Conservation (phyloP, 139 green algal genomes). For the Edaphochlamys debaryana region DNA sequence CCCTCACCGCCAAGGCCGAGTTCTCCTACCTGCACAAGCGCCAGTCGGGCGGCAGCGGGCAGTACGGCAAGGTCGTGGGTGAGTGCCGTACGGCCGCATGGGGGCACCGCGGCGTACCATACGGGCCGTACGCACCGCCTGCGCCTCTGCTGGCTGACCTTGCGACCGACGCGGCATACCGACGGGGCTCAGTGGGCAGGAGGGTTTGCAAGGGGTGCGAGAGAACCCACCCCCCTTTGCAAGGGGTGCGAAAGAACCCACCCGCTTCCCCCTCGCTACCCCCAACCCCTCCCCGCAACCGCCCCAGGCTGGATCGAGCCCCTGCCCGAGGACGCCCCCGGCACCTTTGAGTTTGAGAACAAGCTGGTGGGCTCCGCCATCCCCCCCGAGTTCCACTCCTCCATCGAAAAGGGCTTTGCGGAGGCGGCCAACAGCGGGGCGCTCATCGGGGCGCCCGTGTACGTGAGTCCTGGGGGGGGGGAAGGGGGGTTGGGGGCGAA, state of each 20-base stretch:
- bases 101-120: too few species aligned
- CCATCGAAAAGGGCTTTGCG: slow-evolving; percentile 93
- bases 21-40: slow-evolving; percentile 99
- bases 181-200: too few species aligned
- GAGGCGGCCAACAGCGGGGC: slow-evolving; percentile 88
- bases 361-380: slow-evolving; percentile 89
- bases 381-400: slow-evolving; percentile 84
- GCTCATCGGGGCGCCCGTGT: slow-evolving; percentile 90
- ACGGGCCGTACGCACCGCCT: too few species aligned
- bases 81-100: background rate
- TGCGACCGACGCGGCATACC: too few species aligned
- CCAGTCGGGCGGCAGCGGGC: slow-evolving; percentile 84
- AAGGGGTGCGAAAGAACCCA: background rate
- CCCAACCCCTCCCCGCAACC: background rate
- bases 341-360: slow-evolving; percentile 55
- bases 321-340: slow-evolving; percentile 50
- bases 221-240: background rate
- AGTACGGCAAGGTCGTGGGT: slow-evolving; percentile 44
- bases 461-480: slow-evolving; percentile 62
- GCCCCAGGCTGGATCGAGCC: slow-evolving; percentile 83
- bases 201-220: too few species aligned
- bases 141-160: too few species aligned
- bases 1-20: slow-evolving; percentile 57
- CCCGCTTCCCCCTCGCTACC: background rate
- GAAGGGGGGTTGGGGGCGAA: too few species aligned